Evolutionary conservation across 257 asterid species (phyloP).

Genomic region (Coffea eugenioides): DNA sequence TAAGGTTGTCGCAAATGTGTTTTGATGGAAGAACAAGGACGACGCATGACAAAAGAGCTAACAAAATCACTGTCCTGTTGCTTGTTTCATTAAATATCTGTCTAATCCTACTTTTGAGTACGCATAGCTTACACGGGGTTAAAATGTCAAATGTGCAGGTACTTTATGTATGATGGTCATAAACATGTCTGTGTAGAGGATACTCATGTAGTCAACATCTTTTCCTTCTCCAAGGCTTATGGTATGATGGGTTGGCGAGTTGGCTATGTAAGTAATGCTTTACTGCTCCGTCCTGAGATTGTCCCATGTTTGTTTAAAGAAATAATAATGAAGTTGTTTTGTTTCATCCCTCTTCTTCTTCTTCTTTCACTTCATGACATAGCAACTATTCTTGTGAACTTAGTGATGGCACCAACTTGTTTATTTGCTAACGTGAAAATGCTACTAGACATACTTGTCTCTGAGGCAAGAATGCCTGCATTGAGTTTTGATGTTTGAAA

Average conservation of each 20-base stretch:
- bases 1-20: not conserved
- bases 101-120: not conserved
- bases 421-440: not conserved
- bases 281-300: not conserved
- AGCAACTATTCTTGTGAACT: not conserved
- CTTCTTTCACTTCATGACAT: not conserved
- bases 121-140: not conserved
- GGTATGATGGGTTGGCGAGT: slow-evolving; percentile 99
- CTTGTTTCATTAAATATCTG: not conserved
- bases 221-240: slow-evolving; percentile 95
- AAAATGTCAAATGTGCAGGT: slow-evolving; percentile 46
- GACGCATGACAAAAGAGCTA: not conserved
- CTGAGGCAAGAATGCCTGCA: not conserved
- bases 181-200: slow-evolving; percentile 78
- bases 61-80: not conserved
- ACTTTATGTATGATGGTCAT: slow-evolving; percentile 93
- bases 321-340: no score
- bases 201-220: slow-evolving; percentile 76
- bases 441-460: not conserved
- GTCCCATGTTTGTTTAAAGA: no score
- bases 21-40: not conserved
- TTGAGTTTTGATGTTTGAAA: not conserved
- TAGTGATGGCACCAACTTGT: not conserved
- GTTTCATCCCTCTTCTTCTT: no score
- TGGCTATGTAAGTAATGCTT: slow-evolving; percentile 74